Percentiles rank a stretch among this genome's conserved stretches.
Evolutionary conservation across 495 filamentous ascomycete genomes (phyloP).

Genomic region (Neurospora sp.): DNA sequence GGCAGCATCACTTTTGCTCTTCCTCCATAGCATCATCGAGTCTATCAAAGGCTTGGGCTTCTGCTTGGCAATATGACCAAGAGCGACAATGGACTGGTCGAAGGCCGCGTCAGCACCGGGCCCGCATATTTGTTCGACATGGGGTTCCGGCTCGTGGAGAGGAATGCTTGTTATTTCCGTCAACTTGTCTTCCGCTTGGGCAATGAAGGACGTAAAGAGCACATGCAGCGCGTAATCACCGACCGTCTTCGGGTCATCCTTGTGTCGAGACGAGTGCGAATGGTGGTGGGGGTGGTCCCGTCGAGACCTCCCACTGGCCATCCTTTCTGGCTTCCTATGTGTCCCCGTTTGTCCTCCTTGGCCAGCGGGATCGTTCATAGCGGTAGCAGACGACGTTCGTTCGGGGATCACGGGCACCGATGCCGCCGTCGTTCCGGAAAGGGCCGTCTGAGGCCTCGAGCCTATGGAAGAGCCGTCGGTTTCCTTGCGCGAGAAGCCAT

Average conservation of each 20-base stretch:
- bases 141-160: conserved; percentile 57
- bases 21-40: conserved; percentile 94
- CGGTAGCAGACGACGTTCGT: conserved; percentile 22
- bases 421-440: conserved; percentile 32
- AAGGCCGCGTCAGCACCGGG: conserved; percentile 82
- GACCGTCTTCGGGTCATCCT: conserved; percentile 73
- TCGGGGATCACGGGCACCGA: conserved; percentile 25
- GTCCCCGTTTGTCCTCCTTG: conserved; percentile 11
- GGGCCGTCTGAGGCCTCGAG: conserved; percentile 28
- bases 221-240: conserved; percentile 96
- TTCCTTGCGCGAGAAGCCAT: conserved; percentile 32
- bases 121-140: conserved; percentile 81
- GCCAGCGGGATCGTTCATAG: conserved; percentile 7
- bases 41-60: conserved; percentile 96
- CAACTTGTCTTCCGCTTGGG: conserved; percentile 88
- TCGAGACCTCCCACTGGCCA: conserved; percentile 54
- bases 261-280: conserved; percentile 69
- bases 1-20: conserved; percentile 83
- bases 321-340: conserved; percentile 47
- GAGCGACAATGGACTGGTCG: conserved; percentile 85
- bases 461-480: conserved; percentile 21
- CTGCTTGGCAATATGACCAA: conserved; percentile 85
- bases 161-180: conserved; percentile 67
- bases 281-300: conserved; percentile 68
- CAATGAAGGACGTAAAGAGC: conserved; percentile 81